Conservation (phyloP, 306 rosid genomes). For the Trifolium pratense region DNA sequence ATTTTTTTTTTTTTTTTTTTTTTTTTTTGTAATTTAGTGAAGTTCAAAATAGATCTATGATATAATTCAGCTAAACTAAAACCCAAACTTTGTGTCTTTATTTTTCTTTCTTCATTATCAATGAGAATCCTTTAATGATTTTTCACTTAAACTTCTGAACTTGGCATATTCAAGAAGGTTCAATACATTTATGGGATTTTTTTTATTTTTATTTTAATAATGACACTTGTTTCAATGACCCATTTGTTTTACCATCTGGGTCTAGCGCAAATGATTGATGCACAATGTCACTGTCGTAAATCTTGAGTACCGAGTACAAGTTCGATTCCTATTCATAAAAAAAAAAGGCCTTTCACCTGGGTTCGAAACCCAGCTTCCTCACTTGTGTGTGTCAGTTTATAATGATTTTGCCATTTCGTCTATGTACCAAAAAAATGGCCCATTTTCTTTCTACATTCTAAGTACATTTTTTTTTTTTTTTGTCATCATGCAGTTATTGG, state of each 20-base stretch:
- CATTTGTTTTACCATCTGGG: background rate
- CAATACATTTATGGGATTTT: too few relatives aligned
- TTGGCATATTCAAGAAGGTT: conserved; percentile 31
- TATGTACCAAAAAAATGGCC: too few relatives aligned
- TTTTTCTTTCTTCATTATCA: too few relatives aligned
- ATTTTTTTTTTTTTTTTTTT: conserved; percentile 18
- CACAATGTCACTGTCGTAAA: background rate
- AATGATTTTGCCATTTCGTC: too few relatives aligned
- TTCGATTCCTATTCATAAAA: background rate
- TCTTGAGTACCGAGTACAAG: background rate
- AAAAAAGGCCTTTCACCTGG: too few relatives aligned
- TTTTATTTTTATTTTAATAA: too few relatives aligned
- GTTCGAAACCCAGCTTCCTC: too few relatives aligned
- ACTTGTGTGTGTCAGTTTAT: too few relatives aligned
- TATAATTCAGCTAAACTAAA: conserved; percentile 24
- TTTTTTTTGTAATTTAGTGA: conserved; percentile 23
- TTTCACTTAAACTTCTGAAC: conserved; percentile 27
- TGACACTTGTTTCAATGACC: too few relatives aligned
- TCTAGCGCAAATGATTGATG: background rate
- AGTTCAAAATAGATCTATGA: conserved; percentile 39
- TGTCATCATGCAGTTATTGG: conserved; percentile 53
- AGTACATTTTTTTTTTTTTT: conserved; percentile 5
- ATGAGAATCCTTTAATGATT: conserved; percentile 36
- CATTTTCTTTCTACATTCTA: background rate
- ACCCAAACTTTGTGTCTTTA: too few relatives aligned